Evolutionary conservation across 306 rosid genomes (phyloP).

Genomic region (Vigna nakashimae): DNA sequence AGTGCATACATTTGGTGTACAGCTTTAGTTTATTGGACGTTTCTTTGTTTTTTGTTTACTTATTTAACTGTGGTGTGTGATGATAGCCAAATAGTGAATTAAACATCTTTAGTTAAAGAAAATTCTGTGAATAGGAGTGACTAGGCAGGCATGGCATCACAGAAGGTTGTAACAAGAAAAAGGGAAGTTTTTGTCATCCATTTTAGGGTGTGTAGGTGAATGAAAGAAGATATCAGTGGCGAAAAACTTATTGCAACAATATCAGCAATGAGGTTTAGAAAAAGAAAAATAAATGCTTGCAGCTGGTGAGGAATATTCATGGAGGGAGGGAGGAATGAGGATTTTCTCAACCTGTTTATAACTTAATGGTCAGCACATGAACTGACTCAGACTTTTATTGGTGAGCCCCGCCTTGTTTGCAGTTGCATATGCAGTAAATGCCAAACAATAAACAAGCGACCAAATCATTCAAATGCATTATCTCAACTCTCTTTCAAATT

Average conservation of each 20-base stretch:
- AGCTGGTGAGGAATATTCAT: slow-evolving; percentile 43
- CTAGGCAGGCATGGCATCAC: not conserved
- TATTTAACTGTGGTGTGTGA: not conserved
- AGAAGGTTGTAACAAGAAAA: slow-evolving; percentile 11
- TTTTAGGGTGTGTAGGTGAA: not conserved
- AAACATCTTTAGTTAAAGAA: slow-evolving; percentile 11
- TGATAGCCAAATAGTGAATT: not conserved
- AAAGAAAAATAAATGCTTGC: slow-evolving; percentile 10
- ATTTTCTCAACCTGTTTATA: slow-evolving; percentile 31
- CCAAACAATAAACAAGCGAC: slow-evolving; percentile 40
- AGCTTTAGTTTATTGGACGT: no score
- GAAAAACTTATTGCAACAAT: slow-evolving; percentile 16
- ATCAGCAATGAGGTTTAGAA: not conserved
- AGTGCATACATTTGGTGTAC: not conserved
- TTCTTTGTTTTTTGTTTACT: no score
- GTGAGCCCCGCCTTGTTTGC: slow-evolving; percentile 50
- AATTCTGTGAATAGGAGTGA: slow-evolving; percentile 7
- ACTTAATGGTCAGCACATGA: slow-evolving; percentile 53
- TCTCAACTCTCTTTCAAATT: slow-evolving; percentile 14
- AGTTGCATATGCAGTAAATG: slow-evolving; percentile 50
- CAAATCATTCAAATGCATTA: slow-evolving; percentile 38
- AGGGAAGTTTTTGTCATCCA: slow-evolving; percentile 4
- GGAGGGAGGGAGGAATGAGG: slow-evolving; percentile 26
- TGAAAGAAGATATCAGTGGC: not conserved
- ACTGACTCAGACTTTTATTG: slow-evolving; percentile 46